A percentile compares a stretch with the other conserved stretches of the same genome.
phyloP scores from a whole-genome alignment of 2,329 filamentous ascomycete species.

The Penicillium sumatraense region DNA sequence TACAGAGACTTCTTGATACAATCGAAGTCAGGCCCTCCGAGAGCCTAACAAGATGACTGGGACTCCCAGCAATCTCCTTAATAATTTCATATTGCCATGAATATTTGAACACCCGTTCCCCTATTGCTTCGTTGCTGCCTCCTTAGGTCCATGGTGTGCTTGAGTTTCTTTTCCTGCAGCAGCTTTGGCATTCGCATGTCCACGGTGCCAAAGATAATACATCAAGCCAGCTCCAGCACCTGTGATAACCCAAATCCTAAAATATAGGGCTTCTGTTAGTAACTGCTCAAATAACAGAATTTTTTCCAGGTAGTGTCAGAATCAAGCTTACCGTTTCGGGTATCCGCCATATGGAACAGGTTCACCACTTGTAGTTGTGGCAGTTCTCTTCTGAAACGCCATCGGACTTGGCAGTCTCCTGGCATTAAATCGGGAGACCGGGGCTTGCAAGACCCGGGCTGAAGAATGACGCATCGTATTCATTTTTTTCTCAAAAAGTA shows the following conservation, averaged over 20 bases:
- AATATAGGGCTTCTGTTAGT: not conserved
- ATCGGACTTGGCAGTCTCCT: not conserved
- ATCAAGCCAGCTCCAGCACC: not conserved
- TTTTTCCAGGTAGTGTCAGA: not conserved
- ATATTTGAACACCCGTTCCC: not conserved
- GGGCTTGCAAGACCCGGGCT: not conserved
- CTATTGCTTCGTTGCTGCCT: not conserved
- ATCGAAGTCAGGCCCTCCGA: no score
- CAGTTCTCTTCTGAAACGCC: not conserved
- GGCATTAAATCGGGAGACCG: not conserved
- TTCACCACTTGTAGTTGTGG: not conserved
- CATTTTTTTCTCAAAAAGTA: not conserved
- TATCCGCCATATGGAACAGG: not conserved
- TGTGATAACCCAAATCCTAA: not conserved
- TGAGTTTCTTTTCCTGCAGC: not conserved
- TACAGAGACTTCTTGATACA: no score
- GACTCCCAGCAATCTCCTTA: no score
- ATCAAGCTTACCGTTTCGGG: not conserved
- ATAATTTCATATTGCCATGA: no score
- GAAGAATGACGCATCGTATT: not conserved
- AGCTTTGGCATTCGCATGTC: not conserved
- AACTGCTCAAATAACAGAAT: not conserved
- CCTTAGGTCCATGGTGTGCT: not conserved
- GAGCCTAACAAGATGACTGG: no score
- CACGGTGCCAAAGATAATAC: not conserved